phyloP scores from a whole-genome alignment of 2,329 filamentous ascomycete genomes.

The Nemania diffusa region DNA sequence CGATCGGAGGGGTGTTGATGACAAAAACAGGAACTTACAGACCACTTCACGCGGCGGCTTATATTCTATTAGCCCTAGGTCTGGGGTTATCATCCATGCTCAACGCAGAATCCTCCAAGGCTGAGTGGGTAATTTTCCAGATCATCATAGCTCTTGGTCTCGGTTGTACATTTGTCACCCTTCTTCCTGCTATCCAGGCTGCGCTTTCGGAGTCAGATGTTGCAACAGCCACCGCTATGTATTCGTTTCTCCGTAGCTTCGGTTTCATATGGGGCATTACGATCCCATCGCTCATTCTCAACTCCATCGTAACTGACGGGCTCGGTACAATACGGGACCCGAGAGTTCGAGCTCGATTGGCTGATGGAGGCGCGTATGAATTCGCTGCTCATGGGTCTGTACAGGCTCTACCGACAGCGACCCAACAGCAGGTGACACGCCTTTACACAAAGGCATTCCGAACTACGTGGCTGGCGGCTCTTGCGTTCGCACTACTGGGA shows the following conservation, averaged over 20 bases:
- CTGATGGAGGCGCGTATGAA: background rate
- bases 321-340: no score
- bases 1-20: constrained; percentile 41
- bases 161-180: constrained; percentile 53
- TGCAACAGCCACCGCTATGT: constrained; percentile 51
- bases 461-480: background rate
- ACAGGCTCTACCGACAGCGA: background rate
- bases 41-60: constrained; percentile 46
- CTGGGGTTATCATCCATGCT: constrained; percentile 52
- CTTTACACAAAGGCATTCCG: background rate
- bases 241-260: constrained; percentile 52
- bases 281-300: constrained; percentile 1
- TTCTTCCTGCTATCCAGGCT: constrained; percentile 54
- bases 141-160: constrained; percentile 53
- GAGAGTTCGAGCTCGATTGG: no score
- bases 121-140: constrained; percentile 53
- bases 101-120: constrained; percentile 44
- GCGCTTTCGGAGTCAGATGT: constrained; percentile 49
- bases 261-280: constrained; percentile 25
- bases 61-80: constrained; percentile 48
- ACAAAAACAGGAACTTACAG: constrained; percentile 59
- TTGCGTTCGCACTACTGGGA: background rate
- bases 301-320: no score
- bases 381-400: background rate
- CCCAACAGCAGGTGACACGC: background rate